These are phyloP conservation scores for Spergularia marina DNA, from an alignment of 148 eudicot genomes.

Conservation along the genomic window DNA sequence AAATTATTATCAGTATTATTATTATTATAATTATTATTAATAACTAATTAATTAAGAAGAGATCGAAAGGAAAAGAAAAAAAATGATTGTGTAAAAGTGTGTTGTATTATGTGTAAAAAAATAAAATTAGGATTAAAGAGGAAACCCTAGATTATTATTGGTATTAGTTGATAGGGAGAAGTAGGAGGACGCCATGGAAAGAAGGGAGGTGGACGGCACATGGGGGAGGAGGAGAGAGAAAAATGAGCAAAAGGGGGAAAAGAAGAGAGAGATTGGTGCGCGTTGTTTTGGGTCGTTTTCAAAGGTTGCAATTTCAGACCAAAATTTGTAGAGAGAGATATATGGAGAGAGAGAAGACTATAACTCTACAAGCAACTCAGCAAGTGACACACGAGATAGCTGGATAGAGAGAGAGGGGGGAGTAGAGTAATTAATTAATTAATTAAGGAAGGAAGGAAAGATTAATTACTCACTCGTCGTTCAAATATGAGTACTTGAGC, in stretches of 20 bases:
- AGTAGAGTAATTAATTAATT: too few species aligned
- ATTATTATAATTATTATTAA: too few species aligned
- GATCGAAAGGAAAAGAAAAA: neutral
- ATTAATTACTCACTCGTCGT: too few species aligned
- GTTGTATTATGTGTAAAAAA: neutral
- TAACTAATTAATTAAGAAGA: too few species aligned
- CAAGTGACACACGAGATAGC: too few species aligned
- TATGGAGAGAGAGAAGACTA: neutral
- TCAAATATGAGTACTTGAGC: too few species aligned
- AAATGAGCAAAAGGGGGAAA: neutral
- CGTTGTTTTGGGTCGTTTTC: slow-evolving; percentile 43
- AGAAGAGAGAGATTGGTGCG: slow-evolving; percentile 25
- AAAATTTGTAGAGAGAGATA: slow-evolving; percentile 12
- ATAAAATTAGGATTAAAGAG: neutral
- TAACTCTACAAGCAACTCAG: neutral
- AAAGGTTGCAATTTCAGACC: slow-evolving; percentile 35
- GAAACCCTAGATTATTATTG: slow-evolving; percentile 39
- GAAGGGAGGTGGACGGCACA: slow-evolving; percentile 33
- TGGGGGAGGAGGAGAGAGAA: slow-evolving; percentile 10
- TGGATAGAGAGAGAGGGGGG: too few species aligned
- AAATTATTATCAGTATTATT: too few species aligned
- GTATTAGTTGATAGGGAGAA: neutral
- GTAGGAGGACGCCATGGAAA: slow-evolving; percentile 15
- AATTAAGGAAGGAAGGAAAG: too few species aligned
- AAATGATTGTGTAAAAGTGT: slow-evolving; percentile 1